Evolutionary conservation across 129 eudicot genomes (phyloP).

Genomic region (Daucus carota): DNA sequence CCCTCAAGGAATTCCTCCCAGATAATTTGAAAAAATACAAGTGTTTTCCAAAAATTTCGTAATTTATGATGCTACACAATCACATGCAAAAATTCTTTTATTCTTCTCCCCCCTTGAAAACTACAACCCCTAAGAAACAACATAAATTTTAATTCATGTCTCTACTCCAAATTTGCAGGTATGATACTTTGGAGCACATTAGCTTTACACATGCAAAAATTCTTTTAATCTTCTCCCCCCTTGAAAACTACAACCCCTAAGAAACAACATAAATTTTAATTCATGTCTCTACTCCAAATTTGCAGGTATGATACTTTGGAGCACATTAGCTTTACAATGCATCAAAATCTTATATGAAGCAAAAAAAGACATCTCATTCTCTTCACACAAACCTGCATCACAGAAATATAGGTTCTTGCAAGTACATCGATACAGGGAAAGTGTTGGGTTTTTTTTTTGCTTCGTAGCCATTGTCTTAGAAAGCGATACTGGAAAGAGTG

Average conservation of each 20-base stretch:
- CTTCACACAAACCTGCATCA: neutral
- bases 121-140: neutral
- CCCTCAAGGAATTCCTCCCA: too few species aligned
- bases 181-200: neutral
- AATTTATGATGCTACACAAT: too few species aligned
- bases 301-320: neutral
- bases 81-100: too few species aligned
- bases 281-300: neutral
- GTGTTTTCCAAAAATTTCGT: too few species aligned
- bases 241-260: neutral
- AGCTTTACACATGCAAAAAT: too few species aligned
- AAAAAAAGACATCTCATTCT: neutral
- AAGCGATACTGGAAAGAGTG: neutral
- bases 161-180: neutral
- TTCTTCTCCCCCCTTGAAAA: too few species aligned
- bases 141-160: neutral
- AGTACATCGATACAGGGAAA: neutral
- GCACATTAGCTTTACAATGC: neutral
- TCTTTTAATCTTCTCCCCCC: too few species aligned
- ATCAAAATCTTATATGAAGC: neutral
- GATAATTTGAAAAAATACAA: too few species aligned
- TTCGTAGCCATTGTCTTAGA: neutral
- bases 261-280: neutral
- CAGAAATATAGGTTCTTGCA: neutral
- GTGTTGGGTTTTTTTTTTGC: neutral